A percentile compares a stretch with the other conserved stretches of the same genome.
These are phyloP conservation scores for Hortaea werneckii DNA, from an alignment of 2,329 filamentous ascomycete genomes.

Conservation along the genomic window DNA sequence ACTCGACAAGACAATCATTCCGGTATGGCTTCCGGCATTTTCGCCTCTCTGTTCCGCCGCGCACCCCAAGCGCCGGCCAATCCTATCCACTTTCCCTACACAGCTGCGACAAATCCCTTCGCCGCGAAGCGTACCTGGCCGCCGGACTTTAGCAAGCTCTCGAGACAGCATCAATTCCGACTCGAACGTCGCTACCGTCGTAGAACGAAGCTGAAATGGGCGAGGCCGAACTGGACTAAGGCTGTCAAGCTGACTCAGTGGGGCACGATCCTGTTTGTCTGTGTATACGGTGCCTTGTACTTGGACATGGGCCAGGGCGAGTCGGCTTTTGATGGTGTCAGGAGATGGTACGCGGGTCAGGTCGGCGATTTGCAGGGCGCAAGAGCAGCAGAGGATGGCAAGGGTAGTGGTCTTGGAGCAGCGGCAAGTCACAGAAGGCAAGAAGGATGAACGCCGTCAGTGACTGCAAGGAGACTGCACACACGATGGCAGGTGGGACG, in stretches of 20 bases:
- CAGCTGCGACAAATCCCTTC: slow-evolving; percentile 47
- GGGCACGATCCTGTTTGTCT: slow-evolving; percentile 44
- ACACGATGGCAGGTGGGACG: too few relatives aligned
- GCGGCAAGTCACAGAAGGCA: neutral
- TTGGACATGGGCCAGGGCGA: slow-evolving; percentile 44
- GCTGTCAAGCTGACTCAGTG: slow-evolving; percentile 56
- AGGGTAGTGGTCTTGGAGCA: neutral
- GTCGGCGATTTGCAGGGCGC: neutral
- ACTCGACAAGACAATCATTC: too few relatives aligned
- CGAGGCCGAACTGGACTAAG: slow-evolving; percentile 55
- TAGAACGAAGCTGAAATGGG: slow-evolving; percentile 51
- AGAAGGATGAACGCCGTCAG: neutral
- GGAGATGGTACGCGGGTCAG: slow-evolving; percentile 14
- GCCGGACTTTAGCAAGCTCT: slow-evolving; percentile 62
- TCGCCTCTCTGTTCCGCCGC: slow-evolving; percentile 17
- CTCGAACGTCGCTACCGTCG: slow-evolving; percentile 73
- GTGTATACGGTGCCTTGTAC: slow-evolving; percentile 50
- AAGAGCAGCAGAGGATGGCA: neutral
- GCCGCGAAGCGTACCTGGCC: slow-evolving; percentile 66
- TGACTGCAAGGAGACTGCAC: too few relatives aligned
- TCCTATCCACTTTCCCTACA: slow-evolving; percentile 18
- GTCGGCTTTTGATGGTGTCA: slow-evolving; percentile 44
- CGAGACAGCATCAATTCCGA: slow-evolving; percentile 61
- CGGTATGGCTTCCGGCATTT: slow-evolving; percentile 12
- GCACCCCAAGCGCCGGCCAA: slow-evolving; percentile 11